phyloP scores from a whole-genome alignment of 805 yeast genomes.

The Sugiyamaella smithiae region DNA sequence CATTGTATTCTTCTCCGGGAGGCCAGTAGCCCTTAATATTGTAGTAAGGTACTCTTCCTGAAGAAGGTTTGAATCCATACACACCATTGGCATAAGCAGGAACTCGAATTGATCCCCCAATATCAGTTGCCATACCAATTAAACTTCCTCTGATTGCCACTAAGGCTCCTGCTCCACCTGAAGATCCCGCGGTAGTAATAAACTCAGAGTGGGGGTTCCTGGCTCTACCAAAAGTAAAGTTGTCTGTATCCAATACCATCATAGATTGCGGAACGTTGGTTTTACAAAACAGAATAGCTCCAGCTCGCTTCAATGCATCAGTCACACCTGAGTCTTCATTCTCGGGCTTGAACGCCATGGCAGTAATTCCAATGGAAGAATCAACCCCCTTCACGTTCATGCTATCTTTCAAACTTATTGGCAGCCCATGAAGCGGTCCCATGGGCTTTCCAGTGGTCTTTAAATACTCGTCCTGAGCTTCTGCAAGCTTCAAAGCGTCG shows the following conservation, averaged over 20 bases:
- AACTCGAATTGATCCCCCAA: slow-evolving; percentile 53
- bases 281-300: slow-evolving; percentile 54
- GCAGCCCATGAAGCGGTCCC: slow-evolving; percentile 68
- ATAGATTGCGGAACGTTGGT: slow-evolving; percentile 52
- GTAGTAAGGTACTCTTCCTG: slow-evolving; percentile 42
- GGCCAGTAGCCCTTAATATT: slow-evolving; percentile 47
- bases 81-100: slow-evolving; percentile 46
- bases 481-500: slow-evolving; percentile 57
- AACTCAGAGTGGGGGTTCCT: slow-evolving; percentile 42
- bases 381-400: slow-evolving; percentile 47
- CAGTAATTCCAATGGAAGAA: slow-evolving; percentile 44
- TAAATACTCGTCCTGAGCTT: slow-evolving; percentile 51
- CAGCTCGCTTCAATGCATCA: slow-evolving; percentile 40
- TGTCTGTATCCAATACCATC: slow-evolving; percentile 49
- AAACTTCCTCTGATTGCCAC: slow-evolving; percentile 43
- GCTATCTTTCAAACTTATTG: slow-evolving; percentile 57
- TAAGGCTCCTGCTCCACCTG: slow-evolving; percentile 55
- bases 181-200: slow-evolving; percentile 29
- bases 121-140: slow-evolving; percentile 53
- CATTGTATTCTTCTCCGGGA: slow-evolving; percentile 39
- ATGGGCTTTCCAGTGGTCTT: slow-evolving; percentile 44
- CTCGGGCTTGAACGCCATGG: slow-evolving; percentile 36
- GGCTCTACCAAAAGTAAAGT: slow-evolving; percentile 46
- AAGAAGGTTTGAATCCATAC: slow-evolving; percentile 49
- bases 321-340: slow-evolving; percentile 39